phyloP scores from a whole-genome alignment of 2,329 filamentous ascomycete species.

The Cytospora leucostoma region DNA sequence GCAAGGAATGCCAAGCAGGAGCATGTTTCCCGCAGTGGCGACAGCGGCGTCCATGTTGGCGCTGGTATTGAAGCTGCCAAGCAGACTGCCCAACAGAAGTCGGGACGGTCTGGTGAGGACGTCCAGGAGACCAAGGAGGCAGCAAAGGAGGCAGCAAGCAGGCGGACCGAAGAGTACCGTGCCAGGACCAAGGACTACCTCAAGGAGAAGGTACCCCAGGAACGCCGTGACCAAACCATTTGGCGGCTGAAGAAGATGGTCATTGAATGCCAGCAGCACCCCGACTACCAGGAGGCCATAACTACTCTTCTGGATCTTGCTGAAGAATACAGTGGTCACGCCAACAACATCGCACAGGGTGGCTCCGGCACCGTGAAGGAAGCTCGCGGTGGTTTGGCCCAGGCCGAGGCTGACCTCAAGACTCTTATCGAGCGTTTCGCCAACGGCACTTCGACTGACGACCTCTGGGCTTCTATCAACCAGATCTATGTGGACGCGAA shows the following conservation, averaged over 20 bases:
- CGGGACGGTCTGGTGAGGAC: constrained; percentile 67
- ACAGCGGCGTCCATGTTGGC: constrained; percentile 53
- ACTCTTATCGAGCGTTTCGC: constrained; percentile 92
- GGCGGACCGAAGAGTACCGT: constrained; percentile 44
- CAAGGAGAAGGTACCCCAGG: constrained; percentile 82
- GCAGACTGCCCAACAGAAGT: constrained; percentile 53
- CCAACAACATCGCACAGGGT: constrained; percentile 64
- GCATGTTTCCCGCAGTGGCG: constrained; percentile 38
- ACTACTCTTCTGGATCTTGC: constrained; percentile 81
- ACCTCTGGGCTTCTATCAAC: constrained; percentile 82
- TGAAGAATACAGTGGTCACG: constrained; percentile 80
- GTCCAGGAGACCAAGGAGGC: constrained; percentile 50
- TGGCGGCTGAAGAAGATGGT: constrained; percentile 97
- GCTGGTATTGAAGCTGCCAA: constrained; percentile 48
- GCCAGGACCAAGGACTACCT: constrained; percentile 69
- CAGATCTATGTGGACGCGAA: constrained; percentile 87
- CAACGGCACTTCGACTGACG: constrained; percentile 86
- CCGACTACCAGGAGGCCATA: constrained; percentile 91
- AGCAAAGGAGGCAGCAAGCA: constrained; percentile 40
- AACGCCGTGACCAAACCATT: constrained; percentile 88
- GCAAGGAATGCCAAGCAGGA: constrained; percentile 52
- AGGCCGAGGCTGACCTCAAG: constrained; percentile 79
- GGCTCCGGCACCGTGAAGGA: constrained; percentile 70
- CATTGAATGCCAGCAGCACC: constrained; percentile 91
- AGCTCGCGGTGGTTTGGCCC: constrained; percentile 66